A percentile compares a stretch with the other conserved stretches of the same genome.
phyloP scores from a whole-genome alignment of 139 green algal species.

The Picochlorum sp. region DNA sequence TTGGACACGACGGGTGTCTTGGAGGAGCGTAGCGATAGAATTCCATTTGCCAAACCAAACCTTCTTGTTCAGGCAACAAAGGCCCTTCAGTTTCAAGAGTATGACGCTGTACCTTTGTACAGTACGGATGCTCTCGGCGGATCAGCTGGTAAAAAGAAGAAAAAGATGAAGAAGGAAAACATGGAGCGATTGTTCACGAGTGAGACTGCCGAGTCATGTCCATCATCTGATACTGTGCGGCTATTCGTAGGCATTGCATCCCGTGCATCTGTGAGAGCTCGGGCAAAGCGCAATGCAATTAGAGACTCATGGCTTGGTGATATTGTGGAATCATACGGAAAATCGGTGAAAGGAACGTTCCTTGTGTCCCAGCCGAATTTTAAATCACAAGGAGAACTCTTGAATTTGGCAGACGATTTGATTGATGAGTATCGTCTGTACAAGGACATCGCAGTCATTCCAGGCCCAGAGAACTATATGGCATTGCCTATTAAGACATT shows the following conservation, averaged over 20 bases:
- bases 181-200: background rate
- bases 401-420: slow-evolving; percentile 23
- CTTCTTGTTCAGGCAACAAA: background rate
- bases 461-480: slow-evolving; percentile 30
- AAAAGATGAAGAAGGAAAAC: background rate
- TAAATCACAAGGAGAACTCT: background rate
- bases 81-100: background rate
- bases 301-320: slow-evolving; percentile 19
- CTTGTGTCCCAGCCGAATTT: slow-evolving; percentile 31
- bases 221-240: slow-evolving; percentile 5
- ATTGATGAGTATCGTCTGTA: slow-evolving; percentile 13
- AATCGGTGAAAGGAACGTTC: slow-evolving; percentile 20
- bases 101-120: background rate
- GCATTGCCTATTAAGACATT: slow-evolving; percentile 53
- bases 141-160: background rate
- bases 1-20: background rate
- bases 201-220: slow-evolving; percentile 5
- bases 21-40: background rate
- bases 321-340: background rate
- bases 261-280: slow-evolving; percentile 14
- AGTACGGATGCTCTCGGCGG: background rate
- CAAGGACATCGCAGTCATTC: slow-evolving; percentile 24
- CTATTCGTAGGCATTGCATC: slow-evolving; percentile 30
- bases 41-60: background rate
- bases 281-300: slow-evolving; percentile 20